Evolutionary conservation across 768 basidiomycete species (phyloP).

Genomic region (Tephrocybe sp.): DNA sequence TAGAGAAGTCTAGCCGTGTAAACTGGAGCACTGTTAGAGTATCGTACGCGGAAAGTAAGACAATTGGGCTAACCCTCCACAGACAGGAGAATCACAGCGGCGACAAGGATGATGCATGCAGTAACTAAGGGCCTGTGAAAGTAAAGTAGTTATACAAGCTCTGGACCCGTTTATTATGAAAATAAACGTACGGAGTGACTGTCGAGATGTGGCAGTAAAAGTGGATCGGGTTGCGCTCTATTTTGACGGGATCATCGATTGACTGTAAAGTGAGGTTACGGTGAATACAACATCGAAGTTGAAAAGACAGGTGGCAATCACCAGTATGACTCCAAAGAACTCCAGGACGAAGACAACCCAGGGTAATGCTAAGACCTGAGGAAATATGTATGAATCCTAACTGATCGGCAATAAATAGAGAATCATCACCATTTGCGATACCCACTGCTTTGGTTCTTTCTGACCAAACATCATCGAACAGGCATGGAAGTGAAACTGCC

Average conservation of each 20-base stretch:
- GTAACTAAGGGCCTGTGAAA: conserved; percentile 5
- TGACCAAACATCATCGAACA: not conserved
- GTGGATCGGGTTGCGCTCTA: conserved; percentile 11
- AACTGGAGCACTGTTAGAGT: not conserved
- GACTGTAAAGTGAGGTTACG: not conserved
- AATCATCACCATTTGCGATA: not conserved
- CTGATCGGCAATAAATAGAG: not conserved
- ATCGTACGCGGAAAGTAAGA: too few species aligned
- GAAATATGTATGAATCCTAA: not conserved
- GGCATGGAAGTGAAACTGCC: not conserved
- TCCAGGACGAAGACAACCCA: conserved; percentile 7
- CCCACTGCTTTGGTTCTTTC: not conserved
- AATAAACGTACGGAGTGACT: conserved; percentile 13
- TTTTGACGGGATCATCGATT: conserved; percentile 2
- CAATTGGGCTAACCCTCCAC: conserved; percentile 14
- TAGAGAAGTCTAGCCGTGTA: not conserved
- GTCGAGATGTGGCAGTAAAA: conserved; percentile 19
- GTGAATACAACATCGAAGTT: not conserved
- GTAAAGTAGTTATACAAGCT: too few species aligned
- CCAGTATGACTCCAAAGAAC: conserved; percentile 7
- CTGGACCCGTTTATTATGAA: not conserved
- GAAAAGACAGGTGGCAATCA: not conserved
- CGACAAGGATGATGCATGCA: conserved; percentile 7
- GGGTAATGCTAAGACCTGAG: conserved; percentile 2
- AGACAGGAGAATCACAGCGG: conserved; percentile 13